Evolutionary conservation across 2,329 filamentous ascomycete genomes (phyloP), one percentile per base, ranked within the genome.

Genomic region (Sporothrix brasiliensis): DNA sequence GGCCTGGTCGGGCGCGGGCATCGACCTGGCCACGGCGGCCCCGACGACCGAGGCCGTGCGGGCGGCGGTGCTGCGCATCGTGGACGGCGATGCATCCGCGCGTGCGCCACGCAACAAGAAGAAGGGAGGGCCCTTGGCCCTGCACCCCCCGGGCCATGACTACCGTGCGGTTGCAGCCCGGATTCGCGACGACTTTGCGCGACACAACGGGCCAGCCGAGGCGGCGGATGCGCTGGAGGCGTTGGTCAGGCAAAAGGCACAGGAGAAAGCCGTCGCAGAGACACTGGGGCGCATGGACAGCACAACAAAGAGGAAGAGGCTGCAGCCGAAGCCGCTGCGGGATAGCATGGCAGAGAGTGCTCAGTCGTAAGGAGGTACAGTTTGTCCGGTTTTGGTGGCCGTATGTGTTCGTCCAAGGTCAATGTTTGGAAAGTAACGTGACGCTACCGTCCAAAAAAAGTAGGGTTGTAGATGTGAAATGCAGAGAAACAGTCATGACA

Each of bases 1-100:
- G 10, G 74, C 74, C 10, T 73, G 73, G 74, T 72, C 71, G 3
- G 75, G 74, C 16, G 74, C 73, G 1, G 75, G 74, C 21, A 69
- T 76, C 49, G 74, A 76, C 50, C 68, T 75, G 4, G 60, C 53
- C 3, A 75, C 74, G 0, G 68, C 68, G 11, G 70, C 66, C 30
- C 75, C 75, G 0, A 50, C 67, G 2, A 69, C 67, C 11, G 50
- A 49, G 16, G 60, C 69, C 1, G 60, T 74, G 1, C 56, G 70
- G 10, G 67, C 49, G 0, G 75, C 75, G 13, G 72, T 72, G 10
- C 56, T 71, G 4, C 52, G 50, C 0, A 68, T 72, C 39, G 67
- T 73, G 13, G 61, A 49, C 16, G 53, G 21, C n/a, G n/a, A 44
- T 19, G 50, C 34, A 30, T 4, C 27, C 27, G 27, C 27, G 4